phyloP scores from a whole-genome alignment of 192 early-diverging fungal species.

The Thamnidium elegans region DNA sequence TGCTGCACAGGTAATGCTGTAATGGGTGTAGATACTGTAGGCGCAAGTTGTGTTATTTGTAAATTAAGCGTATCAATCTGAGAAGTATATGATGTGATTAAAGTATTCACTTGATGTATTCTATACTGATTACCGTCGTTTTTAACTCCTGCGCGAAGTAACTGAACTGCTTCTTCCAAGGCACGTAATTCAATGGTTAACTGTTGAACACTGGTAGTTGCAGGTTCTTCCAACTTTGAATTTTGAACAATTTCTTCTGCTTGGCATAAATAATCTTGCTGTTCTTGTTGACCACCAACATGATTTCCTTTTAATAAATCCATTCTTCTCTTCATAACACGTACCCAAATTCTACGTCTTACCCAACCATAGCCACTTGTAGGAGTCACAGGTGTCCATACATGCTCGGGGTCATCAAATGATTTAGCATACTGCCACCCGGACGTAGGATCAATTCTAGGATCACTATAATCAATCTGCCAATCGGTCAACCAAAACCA shows the following conservation, averaged over 20 bases:
- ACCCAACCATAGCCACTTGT: slow-evolving; percentile 57
- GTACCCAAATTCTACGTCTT: slow-evolving; percentile 68
- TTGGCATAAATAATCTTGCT: slow-evolving; percentile 26
- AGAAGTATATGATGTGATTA: slow-evolving; percentile 43
- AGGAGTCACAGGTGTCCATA: slow-evolving; percentile 50
- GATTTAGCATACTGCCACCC: slow-evolving; percentile 73
- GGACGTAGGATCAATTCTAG: slow-evolving; percentile 50
- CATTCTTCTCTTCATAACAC: slow-evolving; percentile 69
- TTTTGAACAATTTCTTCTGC: slow-evolving; percentile 33
- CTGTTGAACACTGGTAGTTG: background rate
- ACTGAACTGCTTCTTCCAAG: slow-evolving; percentile 64
- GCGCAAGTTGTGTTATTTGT: slow-evolving; percentile 10
- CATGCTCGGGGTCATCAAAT: slow-evolving; percentile 49
- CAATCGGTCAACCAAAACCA: slow-evolving; percentile 87
- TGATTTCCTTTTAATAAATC: slow-evolving; percentile 34
- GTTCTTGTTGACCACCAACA: slow-evolving; percentile 12
- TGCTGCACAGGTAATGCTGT: slow-evolving; percentile 26
- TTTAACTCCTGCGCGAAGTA: slow-evolving; percentile 64
- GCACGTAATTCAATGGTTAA: slow-evolving; percentile 36
- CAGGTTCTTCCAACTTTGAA: slow-evolving; percentile 6
- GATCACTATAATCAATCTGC: slow-evolving; percentile 60
- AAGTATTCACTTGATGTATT: slow-evolving; percentile 44
- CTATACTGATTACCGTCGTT: slow-evolving; percentile 53
- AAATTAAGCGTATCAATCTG: slow-evolving; percentile 50
- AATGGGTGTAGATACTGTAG: slow-evolving; percentile 33